phyloP scores from a whole-genome alignment of 2,329 filamentous ascomycete species.

The Botrytis hyacinthi region DNA sequence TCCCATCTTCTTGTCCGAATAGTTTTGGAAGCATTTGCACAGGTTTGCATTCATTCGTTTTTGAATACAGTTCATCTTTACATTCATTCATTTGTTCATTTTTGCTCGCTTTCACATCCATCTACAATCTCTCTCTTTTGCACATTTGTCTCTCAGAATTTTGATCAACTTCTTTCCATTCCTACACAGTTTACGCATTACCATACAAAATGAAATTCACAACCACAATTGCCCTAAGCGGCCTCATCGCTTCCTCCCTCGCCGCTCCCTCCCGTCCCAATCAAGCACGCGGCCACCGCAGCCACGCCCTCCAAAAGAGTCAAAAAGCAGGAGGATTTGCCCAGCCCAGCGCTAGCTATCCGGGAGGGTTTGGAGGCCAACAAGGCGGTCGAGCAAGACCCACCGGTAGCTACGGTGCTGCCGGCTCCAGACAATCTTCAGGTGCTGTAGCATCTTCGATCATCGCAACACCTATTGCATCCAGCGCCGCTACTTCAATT shows the following conservation, averaged over 20 bases:
- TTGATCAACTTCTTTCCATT: not conserved
- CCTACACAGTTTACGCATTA: not conserved
- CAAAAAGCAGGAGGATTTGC: not conserved
- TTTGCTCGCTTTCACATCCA: not conserved
- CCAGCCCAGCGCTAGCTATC: not conserved
- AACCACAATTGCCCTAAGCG: not conserved
- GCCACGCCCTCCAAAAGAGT: not conserved
- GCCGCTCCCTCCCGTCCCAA: not conserved
- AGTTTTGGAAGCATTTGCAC: not conserved
- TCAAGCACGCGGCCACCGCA: not conserved
- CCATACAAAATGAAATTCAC: conserved; percentile 1
- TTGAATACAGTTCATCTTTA: not conserved
- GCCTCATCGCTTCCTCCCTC: not conserved
- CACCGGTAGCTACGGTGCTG: not conserved
- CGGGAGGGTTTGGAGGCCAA: not conserved
- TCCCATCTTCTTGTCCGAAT: not conserved
- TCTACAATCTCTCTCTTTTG: not conserved
- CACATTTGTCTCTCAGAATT: too few relatives aligned
- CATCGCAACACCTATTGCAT: not conserved
- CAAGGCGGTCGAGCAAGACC: not conserved
- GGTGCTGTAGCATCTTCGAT: not conserved
- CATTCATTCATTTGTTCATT: not conserved
- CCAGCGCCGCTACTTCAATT: not conserved
- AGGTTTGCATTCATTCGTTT: not conserved
- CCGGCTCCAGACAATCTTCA: not conserved